phyloP scores from a whole-genome alignment of 305 asterid species.

The Fraxinus latifolia region DNA sequence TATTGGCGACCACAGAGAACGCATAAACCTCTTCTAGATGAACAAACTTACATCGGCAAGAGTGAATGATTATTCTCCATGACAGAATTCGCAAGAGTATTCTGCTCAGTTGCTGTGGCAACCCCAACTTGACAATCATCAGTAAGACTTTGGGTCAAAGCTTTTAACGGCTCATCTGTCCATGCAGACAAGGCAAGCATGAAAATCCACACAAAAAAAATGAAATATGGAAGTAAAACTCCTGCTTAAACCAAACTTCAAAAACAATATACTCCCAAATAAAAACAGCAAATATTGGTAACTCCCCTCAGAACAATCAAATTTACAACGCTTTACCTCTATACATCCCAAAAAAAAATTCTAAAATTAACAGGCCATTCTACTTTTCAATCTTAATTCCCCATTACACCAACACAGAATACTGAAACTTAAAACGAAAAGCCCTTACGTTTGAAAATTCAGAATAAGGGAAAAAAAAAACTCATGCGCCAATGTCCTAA shows the following conservation, averaged over 20 bases:
- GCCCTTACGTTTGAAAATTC: neutral
- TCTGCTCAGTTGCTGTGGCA: constrained; percentile 35
- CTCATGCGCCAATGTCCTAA: neutral
- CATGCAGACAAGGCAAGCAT: constrained; percentile 16
- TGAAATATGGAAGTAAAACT: neutral
- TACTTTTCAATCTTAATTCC: neutral
- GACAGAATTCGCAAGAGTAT: constrained; percentile 21
- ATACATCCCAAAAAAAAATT: neutral
- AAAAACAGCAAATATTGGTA: neutral
- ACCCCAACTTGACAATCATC: constrained; percentile 42
- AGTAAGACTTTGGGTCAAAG: constrained; percentile 27
- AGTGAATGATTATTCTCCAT: constrained; percentile 21
- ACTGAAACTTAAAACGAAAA: neutral
- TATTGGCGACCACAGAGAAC: constrained; percentile 2
- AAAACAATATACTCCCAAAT: neutral
- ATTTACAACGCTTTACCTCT: neutral
- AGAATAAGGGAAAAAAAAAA: neutral
- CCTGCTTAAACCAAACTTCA: neutral
- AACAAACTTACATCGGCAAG: constrained; percentile 47
- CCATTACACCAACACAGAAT: neutral
- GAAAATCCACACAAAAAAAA: constrained; percentile 9
- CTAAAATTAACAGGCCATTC: neutral
- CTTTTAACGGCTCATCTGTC: constrained; percentile 41
- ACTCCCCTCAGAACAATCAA: neutral
- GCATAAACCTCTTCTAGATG: neutral